Base-by-base conservation (phyloP, 495 filamentous ascomycete genomes). In the Cryomyces minteri region DNA sequence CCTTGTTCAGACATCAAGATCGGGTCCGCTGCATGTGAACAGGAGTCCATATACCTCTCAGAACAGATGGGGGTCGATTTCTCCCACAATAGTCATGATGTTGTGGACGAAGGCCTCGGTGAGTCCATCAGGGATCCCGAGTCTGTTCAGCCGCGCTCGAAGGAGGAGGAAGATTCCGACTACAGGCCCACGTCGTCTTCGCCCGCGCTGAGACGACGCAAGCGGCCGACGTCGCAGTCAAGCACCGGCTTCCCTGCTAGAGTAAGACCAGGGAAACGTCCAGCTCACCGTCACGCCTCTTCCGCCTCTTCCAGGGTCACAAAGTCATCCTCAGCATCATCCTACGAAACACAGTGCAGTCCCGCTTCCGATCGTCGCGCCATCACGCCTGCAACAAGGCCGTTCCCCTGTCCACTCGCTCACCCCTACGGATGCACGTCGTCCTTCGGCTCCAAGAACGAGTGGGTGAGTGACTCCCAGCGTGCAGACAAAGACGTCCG, bases 361-460 rank as follows among this genome's bases (percentile, higher is more conserved):
- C 18, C 18, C 18, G 18, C 18, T 1, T 25, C 18, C 18, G 18
- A 25, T 25, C 18, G 18, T 25, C 18, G 18, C 18, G 18, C 18
- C 18, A 2, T 25, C 18, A 25, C 18, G 18, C 18, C 18, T 25
- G 18, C 18, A 25, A 25, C 18, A 25, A 25, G 82, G 4, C 77
- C 80, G 0, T 94, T 88, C 58, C 63, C 69, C 41, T 96, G 88
- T 64, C 79, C 80, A 47, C 88, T 94, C 62, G 61, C 74, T 11
- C 18, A 25, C 18, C 40, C 74, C 44, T 92, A 88, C 48, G 82
- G 79, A n/a, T 98, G 90, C 58, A 58, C 58, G 5, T 85, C 82
- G 52, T 86, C 76, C 0, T 95, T 98, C 55, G 78, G 77, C 8
- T 87, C 82, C 33, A 94, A 94, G 60, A 94, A 94, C 54, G 90